These are phyloP conservation scores for Hypomontagnella submonticulosa DNA, from an alignment of 495 filamentous ascomycete species.

Conservation along the genomic window DNA sequence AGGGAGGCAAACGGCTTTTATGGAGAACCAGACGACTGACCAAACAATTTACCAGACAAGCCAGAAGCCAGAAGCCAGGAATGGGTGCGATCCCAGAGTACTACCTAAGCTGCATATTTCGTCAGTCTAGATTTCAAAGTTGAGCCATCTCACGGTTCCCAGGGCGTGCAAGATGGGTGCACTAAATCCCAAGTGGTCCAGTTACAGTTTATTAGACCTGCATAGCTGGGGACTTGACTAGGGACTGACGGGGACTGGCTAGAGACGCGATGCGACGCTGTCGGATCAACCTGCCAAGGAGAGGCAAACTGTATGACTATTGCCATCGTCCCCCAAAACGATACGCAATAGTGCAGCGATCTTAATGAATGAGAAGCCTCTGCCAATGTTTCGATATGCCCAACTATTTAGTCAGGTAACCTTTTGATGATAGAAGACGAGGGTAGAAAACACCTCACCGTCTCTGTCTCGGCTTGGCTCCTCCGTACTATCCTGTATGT, in stretches of 20 bases:
- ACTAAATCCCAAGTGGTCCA: constrained; percentile 1
- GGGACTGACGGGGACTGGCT: constrained; percentile 37
- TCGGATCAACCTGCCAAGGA: constrained; percentile 50
- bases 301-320: constrained; percentile 30
- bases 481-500: too few relatives aligned
- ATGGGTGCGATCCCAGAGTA: neutral
- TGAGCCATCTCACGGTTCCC: constrained; percentile 1
- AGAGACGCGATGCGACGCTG: constrained; percentile 41
- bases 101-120: constrained; percentile 11
- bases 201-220: constrained; percentile 24
- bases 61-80: too few relatives aligned
- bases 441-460: neutral
- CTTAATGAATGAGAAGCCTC: constrained; percentile 35
- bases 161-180: neutral
- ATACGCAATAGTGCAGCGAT: constrained; percentile 45
- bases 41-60: too few relatives aligned
- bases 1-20: too few relatives aligned
- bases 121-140: constrained; percentile 29
- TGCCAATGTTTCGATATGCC: constrained; percentile 27
- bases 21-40: neutral
- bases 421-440: constrained; percentile 15
- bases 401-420: neutral
- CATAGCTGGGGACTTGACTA: constrained; percentile 38
- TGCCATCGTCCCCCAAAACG: constrained; percentile 31
- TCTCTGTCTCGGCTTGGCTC: too few relatives aligned